Evolutionary conservation across 106 monocot genomes (phyloP).

Genomic region (Gastrodia elata): DNA sequence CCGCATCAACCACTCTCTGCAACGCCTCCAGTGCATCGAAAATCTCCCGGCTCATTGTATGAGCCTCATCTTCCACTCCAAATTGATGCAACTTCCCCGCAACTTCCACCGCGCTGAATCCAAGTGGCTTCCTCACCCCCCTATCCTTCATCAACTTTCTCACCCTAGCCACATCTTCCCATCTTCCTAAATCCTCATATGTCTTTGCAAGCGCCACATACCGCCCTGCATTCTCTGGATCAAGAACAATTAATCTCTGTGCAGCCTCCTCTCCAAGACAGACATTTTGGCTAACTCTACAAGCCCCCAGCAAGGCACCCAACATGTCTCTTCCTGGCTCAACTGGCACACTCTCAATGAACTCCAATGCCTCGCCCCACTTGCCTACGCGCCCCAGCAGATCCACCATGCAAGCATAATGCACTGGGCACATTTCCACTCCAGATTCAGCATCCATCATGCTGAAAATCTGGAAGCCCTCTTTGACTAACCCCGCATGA

Average conservation of each 20-base stretch:
- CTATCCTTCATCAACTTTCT: slow-evolving; percentile 33
- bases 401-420: slow-evolving; percentile 52
- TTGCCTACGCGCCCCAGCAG: slow-evolving; percentile 36
- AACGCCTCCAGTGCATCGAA: slow-evolving; percentile 20
- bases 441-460: slow-evolving; percentile 16
- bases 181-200: slow-evolving; percentile 32
- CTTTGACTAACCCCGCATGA: slow-evolving; percentile 37
- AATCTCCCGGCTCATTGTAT: slow-evolving; percentile 22
- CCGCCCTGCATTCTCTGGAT: slow-evolving; percentile 35
- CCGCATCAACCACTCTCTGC: slow-evolving; percentile 14
- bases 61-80: slow-evolving; percentile 45
- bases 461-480: slow-evolving; percentile 27
- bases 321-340: slow-evolving; percentile 30
- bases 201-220: slow-evolving; percentile 24
- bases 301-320: slow-evolving; percentile 38
- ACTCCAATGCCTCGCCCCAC: slow-evolving; percentile 19
- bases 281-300: slow-evolving; percentile 19
- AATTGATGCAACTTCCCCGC: slow-evolving; percentile 19
- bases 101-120: slow-evolving; percentile 42
- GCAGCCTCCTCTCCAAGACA: slow-evolving; percentile 26
- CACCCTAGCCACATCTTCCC: slow-evolving; percentile 38
- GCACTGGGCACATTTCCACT: slow-evolving; percentile 24
- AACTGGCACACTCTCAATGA: slow-evolving; percentile 17
- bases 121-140: slow-evolving; percentile 37
- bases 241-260: slow-evolving; percentile 22